These are phyloP conservation scores for Rhizopogon vinicolor DNA, from an alignment of 768 basidiomycete species.

Conservation along the genomic window DNA sequence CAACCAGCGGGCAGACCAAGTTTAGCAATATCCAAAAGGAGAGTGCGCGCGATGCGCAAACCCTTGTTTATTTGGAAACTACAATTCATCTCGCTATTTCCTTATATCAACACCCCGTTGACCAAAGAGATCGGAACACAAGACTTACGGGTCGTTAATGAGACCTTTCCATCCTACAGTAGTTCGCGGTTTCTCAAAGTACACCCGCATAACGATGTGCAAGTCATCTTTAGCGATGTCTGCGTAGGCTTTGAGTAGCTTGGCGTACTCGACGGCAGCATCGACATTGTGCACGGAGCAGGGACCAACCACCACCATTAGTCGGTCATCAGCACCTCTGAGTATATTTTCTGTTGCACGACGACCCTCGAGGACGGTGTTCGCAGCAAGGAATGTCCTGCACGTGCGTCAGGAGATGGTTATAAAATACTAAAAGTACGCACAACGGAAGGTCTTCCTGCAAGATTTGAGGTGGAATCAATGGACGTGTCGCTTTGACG, in stretches of 20 bases:
- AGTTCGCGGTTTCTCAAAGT: conserved; percentile 96
- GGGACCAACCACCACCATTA: conserved; percentile 90
- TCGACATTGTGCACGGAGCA: conserved; percentile 93
- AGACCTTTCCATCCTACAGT: conserved; percentile 99
- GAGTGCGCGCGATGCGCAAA: conserved; percentile 77
- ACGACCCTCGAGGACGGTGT: conserved; percentile 88
- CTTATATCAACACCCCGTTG: neutral
- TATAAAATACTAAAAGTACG: conserved; percentile 13
- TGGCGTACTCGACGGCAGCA: conserved; percentile 85
- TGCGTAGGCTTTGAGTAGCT: conserved; percentile 73
- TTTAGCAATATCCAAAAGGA: conserved; percentile 86
- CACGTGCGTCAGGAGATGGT: conserved; percentile 6
- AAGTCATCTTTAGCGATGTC: conserved; percentile 79
- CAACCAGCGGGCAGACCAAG: conserved; percentile 93
- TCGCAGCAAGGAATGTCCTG: conserved; percentile 75
- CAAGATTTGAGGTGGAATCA: conserved; percentile 93
- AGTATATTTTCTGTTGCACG: conserved; percentile 74
- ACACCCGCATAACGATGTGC: conserved; percentile 95
- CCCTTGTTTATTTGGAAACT: conserved; percentile 97
- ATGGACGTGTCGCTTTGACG: conserved; percentile 80
- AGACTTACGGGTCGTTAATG: conserved; percentile 82
- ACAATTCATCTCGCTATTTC: conserved; percentile 67
- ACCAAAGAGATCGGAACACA: neutral
- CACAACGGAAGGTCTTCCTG: conserved; percentile 91
- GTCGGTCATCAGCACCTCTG: conserved; percentile 83